Evolutionary conservation across 2,329 filamentous ascomycete species (phyloP).

Genomic region (Cordyceps javanica): DNA sequence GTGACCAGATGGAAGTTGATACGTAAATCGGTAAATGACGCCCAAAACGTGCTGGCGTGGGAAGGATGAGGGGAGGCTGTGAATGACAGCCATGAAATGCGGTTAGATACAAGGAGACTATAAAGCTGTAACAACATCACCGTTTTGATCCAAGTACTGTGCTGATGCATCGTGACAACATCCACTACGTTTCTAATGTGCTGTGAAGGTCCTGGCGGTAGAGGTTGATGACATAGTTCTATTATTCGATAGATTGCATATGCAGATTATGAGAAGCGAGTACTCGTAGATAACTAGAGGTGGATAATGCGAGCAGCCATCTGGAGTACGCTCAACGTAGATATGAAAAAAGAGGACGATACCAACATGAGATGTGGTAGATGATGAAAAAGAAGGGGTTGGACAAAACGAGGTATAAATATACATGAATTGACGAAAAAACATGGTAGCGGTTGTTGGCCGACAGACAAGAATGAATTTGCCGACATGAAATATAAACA

Average conservation of each 20-base stretch:
- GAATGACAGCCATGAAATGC: background rate
- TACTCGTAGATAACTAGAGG: background rate
- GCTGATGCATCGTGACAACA: too few species aligned
- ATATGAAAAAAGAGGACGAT: too few species aligned
- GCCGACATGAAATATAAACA: background rate
- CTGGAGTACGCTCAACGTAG: background rate
- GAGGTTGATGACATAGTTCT: background rate
- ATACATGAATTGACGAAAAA: constrained; percentile 2
- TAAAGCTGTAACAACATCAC: constrained; percentile 12
- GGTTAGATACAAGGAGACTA: constrained; percentile 1
- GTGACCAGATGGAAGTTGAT: constrained; percentile 65
- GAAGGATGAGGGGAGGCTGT: background rate
- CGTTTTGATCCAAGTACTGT: background rate
- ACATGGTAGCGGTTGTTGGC: background rate
- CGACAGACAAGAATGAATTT: background rate
- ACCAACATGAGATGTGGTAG: too few species aligned
- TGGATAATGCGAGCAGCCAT: background rate
- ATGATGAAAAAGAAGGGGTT: background rate
- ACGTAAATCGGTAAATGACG: constrained; percentile 31
- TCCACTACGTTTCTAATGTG: background rate
- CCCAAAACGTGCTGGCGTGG: background rate
- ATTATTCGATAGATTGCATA: constrained; percentile 1
- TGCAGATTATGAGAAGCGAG: background rate
- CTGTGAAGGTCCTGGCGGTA: background rate
- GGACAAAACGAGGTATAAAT: background rate